phyloP scores from a whole-genome alignment of 495 filamentous ascomycete species.

The Thozetella sp. region DNA sequence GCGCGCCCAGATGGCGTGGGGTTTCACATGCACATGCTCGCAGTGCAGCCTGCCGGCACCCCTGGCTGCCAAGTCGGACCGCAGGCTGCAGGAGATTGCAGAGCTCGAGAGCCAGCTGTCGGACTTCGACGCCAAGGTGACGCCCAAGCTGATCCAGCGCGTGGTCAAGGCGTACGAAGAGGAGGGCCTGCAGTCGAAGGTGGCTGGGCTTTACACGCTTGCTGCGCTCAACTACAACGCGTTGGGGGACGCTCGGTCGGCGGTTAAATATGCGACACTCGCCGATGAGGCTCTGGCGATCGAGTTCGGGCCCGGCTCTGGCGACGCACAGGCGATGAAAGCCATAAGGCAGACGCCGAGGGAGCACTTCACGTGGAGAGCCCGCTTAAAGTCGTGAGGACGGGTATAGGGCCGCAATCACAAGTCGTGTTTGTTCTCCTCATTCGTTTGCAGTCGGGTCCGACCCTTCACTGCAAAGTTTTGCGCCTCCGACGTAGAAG shows the following conservation, averaged over 20 bases:
- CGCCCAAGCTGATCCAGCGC: conserved; percentile 16
- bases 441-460: too few species aligned
- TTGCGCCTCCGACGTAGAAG: too few species aligned
- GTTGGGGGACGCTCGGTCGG: conserved; percentile 20
- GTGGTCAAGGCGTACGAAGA: conserved; percentile 20
- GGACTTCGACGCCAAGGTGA: conserved; percentile 9
- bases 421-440: too few species aligned
- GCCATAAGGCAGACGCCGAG: conserved; percentile 12
- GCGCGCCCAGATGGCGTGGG: conserved; percentile 10
- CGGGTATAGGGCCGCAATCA: too few species aligned
- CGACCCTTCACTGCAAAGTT: too few species aligned
- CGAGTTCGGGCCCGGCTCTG: conserved; percentile 18
- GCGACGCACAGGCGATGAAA: conserved; percentile 20
- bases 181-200: conserved; percentile 21
- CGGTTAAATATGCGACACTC: conserved; percentile 17
- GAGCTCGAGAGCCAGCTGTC: conserved; percentile 7
- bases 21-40: conserved; percentile 15
- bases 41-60: conserved; percentile 3
- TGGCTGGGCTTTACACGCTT: conserved; percentile 22
- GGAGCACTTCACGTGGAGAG: conserved; percentile 23
- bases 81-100: conserved; percentile 19
- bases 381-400: too few species aligned
- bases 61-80: conserved; percentile 16
- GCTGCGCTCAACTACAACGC: conserved; percentile 30
- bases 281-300: conserved; percentile 22